A percentile compares a stretch with the other conserved stretches of the same genome.
phyloP scores from a whole-genome alignment of 2,329 filamentous ascomycete genomes.

The Phialemonium atrogriseum region DNA sequence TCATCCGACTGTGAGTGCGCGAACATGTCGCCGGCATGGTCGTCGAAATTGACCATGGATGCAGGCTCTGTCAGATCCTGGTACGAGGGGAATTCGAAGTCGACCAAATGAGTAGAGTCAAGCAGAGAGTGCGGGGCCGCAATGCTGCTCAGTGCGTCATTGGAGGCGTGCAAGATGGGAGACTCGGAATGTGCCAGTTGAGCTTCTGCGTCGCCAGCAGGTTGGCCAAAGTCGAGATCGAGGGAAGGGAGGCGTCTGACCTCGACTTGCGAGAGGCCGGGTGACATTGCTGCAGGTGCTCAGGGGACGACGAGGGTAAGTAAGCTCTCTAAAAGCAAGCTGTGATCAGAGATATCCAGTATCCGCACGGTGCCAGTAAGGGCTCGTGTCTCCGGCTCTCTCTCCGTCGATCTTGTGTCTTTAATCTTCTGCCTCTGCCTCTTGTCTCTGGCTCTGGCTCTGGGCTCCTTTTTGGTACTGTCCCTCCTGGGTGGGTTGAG shows the following conservation, averaged over 20 bases:
- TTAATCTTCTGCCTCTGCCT: too few relatives aligned
- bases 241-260: slow-evolving; percentile 23
- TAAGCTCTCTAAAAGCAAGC: slow-evolving; percentile 11
- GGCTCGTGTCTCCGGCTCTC: not conserved
- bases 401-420: too few relatives aligned
- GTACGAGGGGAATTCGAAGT: slow-evolving; percentile 47
- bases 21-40: slow-evolving; percentile 23
- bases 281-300: slow-evolving; percentile 35
- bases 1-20: slow-evolving; percentile 20
- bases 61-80: slow-evolving; percentile 31
- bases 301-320: too few relatives aligned
- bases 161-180: slow-evolving; percentile 24
- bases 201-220: slow-evolving; percentile 20
- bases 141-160: slow-evolving; percentile 23
- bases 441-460: too few relatives aligned
- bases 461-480: too few relatives aligned
- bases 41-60: slow-evolving; percentile 31
- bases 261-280: slow-evolving; percentile 22
- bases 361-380: not conserved
- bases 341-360: too few relatives aligned
- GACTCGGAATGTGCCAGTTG: slow-evolving; percentile 21
- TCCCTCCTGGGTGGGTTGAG: too few relatives aligned
- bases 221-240: slow-evolving; percentile 25
- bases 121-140: slow-evolving; percentile 27
- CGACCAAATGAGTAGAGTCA: slow-evolving; percentile 40